Base-by-base conservation (phyloP, 192 early-diverging fungal species). In the Umbelopsis isabellina region DNA sequence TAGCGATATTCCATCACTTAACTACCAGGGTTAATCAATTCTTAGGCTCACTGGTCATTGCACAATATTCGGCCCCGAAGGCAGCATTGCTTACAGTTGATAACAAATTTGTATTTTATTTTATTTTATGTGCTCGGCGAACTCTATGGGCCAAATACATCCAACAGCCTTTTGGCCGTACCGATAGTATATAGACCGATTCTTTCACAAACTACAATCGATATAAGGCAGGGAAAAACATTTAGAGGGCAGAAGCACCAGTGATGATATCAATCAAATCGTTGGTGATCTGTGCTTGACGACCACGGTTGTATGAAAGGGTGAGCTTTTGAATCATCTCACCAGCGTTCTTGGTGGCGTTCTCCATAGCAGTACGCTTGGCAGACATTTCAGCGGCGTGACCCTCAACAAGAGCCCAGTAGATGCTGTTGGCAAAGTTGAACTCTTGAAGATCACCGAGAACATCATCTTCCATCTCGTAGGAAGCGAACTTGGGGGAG, bases 351-450 rank as follows among this genome's bases (percentile, higher is more conserved):
- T 98, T 96, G 83, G 96, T 98, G 45, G 97, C 96, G 82, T 99
- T 99, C 89, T 99, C 97, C 97, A 98, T 99, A 73, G 97, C 97
- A 74, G 92, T 91, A 71, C 96, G 91, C 89, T 94, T 95, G 70
- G 97, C 93, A 66, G 92, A 89, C 91, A 97, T 92, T 80, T 99
- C 97, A 27, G 94, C 86, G 49, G 95, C 95, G 76, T 97, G 94
- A 67, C 96, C 95, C 84, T 99, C 97, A 67, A 93, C 92, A 68
- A 99, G 84, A 72, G 90, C 96, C 93, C 94, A 96, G 91, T 94
- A 95, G 75, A 99, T 72, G 77, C 85, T 85, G 88, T 97, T 97
- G 79, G 94, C 94, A 67, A 98, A 89, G 70, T 92, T 80, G 85
- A 97, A 99, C 86, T 99, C 91, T 80, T 93, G 89, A 70, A 94